Percentiles rank a stretch among this genome's conserved stretches.
Evolutionary conservation across 202 grass and related monocot species (phyloP).

Genomic region (Panicum virgatum): DNA sequence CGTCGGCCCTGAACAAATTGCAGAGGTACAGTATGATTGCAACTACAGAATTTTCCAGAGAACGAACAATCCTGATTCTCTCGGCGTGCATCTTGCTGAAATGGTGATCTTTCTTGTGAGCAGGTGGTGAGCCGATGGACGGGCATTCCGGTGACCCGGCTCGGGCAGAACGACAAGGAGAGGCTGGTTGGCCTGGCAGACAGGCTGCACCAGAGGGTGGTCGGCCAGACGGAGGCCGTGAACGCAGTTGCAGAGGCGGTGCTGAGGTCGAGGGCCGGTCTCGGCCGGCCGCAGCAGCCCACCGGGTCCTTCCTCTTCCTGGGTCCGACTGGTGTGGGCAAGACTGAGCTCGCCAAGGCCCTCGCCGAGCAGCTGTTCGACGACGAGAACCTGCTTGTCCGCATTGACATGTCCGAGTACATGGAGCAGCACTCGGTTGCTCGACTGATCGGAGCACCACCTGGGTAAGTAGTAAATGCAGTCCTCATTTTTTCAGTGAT

Average conservation of each 20-base stretch:
- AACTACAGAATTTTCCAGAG: not conserved
- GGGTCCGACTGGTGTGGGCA: conserved; percentile 88
- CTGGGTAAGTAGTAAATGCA: conserved; percentile 52
- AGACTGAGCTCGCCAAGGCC: conserved; percentile 96
- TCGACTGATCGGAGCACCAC: conserved; percentile 83
- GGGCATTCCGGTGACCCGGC: conserved; percentile 85
- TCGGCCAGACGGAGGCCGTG: conserved; percentile 79
- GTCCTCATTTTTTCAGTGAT: not conserved
- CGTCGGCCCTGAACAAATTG: conserved; percentile 91
- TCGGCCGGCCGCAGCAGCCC: conserved; percentile 87
- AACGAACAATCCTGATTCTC: not conserved
- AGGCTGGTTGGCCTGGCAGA: conserved; percentile 70
- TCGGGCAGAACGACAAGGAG: conserved; percentile 92
- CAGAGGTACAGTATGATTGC: conserved; percentile 71
- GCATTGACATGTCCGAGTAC: conserved; percentile 97
- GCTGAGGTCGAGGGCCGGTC: conserved; percentile 77
- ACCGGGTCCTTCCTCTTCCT: conserved; percentile 94
- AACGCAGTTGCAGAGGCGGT: conserved; percentile 87
- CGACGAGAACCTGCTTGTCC: conserved; percentile 89
- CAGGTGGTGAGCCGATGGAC: conserved; percentile 95
- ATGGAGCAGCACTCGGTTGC: conserved; percentile 98
- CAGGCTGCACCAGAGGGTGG: conserved; percentile 77
- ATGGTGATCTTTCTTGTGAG: not conserved
- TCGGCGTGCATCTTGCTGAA: not conserved
- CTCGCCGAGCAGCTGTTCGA: conserved; percentile 93